Base-by-base conservation (phyloP, 140 eudicot species). In the Erigeron philadelphicus region DNA sequence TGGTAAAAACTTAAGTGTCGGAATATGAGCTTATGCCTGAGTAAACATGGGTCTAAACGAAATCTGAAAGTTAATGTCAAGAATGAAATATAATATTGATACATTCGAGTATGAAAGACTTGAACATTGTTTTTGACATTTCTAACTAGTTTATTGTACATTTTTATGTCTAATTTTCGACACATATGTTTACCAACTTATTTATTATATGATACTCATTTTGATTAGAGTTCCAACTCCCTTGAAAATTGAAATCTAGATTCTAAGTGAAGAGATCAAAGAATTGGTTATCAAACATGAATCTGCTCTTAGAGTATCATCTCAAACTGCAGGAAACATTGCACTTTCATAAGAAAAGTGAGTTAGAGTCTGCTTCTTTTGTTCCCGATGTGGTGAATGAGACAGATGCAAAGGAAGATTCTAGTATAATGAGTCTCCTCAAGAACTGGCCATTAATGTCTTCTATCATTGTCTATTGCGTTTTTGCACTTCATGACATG, bases 401-500 rank as follows among this genome's bases (percentile, higher is more conserved):
- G 43, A 19, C 41, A 19, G 50, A 44, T 57, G 71, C 74, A 58
- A 64, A 50, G 42, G 72, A 21, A 35, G 69, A 68, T 59, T 23
- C 82, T 16, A 44, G 70, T 67, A 16, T 59, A n/a, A 15, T 41
- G 56, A 86, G 86, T 64, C 88, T 93, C 13, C 49, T 85, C 19
- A 89, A 73, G 79, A 93, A 93, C 79, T 89, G 98, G 96, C 92
- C 90, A 10, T 69, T 93, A 54, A 89, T 93, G 98, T 88, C 96
- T 41, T 83, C 95, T 57, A 72, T 93, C 65, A 66, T 87, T n/a
- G 86, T 89, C 52, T 93, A 88, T n/a, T 89, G 98, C 13, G 79
- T 89, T 59, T 89, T 93, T 82, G 83, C 95, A 12, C 93, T 88
- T 59, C 95, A 86, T 58, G 95, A 92, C 76, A 92, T 92, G 93